Percentiles rank a stretch among this genome's conserved stretches.
These are phyloP conservation scores for Styphnolobium japonicum DNA, from an alignment of 306 rosid species.

Conservation along the genomic window DNA sequence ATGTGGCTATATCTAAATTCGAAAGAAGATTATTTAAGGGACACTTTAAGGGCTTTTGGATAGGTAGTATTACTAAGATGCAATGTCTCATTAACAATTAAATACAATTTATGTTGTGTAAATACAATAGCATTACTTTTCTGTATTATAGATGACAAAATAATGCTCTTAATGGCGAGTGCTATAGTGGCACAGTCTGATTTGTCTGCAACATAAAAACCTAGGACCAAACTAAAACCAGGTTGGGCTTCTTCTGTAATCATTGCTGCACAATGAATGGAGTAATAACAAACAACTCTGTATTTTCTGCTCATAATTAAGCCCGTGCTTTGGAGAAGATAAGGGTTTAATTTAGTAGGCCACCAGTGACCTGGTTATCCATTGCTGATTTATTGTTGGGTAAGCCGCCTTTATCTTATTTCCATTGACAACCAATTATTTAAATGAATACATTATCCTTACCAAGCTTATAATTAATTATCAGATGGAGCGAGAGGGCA, in stretches of 20 bases:
- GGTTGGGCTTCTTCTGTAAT: slow-evolving; percentile 10
- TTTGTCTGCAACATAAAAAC: slow-evolving; percentile 39
- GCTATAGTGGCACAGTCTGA: slow-evolving; percentile 39
- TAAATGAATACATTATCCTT: slow-evolving; percentile 22
- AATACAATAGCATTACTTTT: not conserved
- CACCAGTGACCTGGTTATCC: slow-evolving; percentile 23
- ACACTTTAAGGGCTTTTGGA: not conserved
- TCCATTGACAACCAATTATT: not conserved
- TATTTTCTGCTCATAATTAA: slow-evolving; percentile 13
- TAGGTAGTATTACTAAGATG: not conserved
- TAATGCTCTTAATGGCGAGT: not conserved
- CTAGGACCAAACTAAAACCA: slow-evolving; percentile 16
- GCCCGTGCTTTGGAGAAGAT: slow-evolving; percentile 1
- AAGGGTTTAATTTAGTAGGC: slow-evolving; percentile 10
- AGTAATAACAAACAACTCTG: not conserved
- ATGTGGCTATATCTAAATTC: not conserved
- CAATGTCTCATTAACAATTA: not conserved
- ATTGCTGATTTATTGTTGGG: not conserved
- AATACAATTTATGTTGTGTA: not conserved
- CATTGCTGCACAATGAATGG: slow-evolving; percentile 1
- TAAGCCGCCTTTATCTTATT: not conserved
- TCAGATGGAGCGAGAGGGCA: slow-evolving; percentile 4
- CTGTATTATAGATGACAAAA: not conserved
- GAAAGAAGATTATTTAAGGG: not conserved
- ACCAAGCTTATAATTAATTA: slow-evolving; percentile 4